phyloP scores from a whole-genome alignment of 1,284 basidiomycete species.

The Schizophyllum amplum region DNA sequence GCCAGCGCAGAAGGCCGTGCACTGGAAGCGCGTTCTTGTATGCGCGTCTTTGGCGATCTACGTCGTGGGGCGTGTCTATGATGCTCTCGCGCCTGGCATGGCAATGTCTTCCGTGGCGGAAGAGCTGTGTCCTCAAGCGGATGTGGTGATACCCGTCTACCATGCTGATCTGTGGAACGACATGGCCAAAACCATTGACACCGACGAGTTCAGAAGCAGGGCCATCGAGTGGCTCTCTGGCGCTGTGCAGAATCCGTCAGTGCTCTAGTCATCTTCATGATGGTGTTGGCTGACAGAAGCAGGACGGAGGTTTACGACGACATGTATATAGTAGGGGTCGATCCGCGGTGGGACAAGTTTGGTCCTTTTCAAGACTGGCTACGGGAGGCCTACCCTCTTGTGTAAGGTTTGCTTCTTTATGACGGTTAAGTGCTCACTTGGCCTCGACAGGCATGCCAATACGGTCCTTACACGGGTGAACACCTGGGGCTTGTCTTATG shows the following conservation, averaged over 20 bases:
- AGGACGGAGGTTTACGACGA: constrained; percentile 13
- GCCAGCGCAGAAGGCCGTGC: too few relatives aligned
- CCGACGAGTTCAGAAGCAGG: constrained; percentile 6
- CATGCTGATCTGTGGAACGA: too few relatives aligned
- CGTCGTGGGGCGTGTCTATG: too few relatives aligned
- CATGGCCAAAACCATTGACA: too few relatives aligned
- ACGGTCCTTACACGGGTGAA: constrained; percentile 7
- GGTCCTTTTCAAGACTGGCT: constrained; percentile 8
- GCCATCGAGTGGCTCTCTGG: constrained; percentile 8
- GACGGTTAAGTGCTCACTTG: too few relatives aligned
- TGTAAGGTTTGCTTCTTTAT: too few relatives aligned
- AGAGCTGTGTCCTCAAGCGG: too few relatives aligned
- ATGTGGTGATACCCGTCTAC: too few relatives aligned
- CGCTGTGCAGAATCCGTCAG: constrained; percentile 9
- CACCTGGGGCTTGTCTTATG: constrained; percentile 10
- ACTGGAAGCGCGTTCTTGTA: too few relatives aligned
- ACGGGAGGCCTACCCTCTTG: constrained; percentile 4
- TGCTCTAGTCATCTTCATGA: background rate
- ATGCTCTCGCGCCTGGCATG: too few relatives aligned
- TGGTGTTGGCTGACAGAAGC: background rate
- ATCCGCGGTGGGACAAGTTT: constrained; percentile 4
- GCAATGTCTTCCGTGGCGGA: too few relatives aligned
- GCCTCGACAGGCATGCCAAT: constrained; percentile 5
- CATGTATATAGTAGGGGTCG: constrained; percentile 14
- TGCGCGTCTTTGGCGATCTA: too few relatives aligned